phyloP scores from a whole-genome alignment of 768 basidiomycete genomes.

The Tricholoma sp. region DNA sequence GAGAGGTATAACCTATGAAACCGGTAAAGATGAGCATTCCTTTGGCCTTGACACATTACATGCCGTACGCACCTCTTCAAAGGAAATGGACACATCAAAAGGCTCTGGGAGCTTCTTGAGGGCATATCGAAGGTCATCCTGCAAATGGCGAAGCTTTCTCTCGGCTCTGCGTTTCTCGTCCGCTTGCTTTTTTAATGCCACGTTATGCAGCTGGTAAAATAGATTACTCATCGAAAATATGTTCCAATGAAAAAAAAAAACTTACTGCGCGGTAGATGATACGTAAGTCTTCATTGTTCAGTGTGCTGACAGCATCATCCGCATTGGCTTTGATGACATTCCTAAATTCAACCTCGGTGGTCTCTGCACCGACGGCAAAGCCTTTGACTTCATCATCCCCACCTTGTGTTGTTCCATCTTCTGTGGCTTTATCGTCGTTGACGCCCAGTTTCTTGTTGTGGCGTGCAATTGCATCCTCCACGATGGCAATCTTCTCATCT shows the following conservation, averaged over 20 bases:
- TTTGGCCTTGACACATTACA: conserved; percentile 16
- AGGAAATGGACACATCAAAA: conserved; percentile 68
- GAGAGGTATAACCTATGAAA: conserved; percentile 56
- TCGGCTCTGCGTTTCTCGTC: conserved; percentile 88
- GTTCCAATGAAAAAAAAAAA: conserved; percentile 3
- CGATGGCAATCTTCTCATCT: conserved; percentile 68
- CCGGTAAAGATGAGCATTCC: background rate
- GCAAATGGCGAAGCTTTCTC: conserved; percentile 77
- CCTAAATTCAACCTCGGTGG: conserved; percentile 60
- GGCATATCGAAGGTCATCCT: conserved; percentile 95
- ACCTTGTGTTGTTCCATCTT: conserved; percentile 9
- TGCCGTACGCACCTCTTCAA: conserved; percentile 61
- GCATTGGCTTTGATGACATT: conserved; percentile 51
- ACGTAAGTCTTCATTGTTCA: conserved; percentile 49
- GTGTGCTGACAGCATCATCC: conserved; percentile 42
- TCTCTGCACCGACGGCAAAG: conserved; percentile 49
- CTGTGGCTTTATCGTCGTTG: conserved; percentile 23
- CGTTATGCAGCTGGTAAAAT: conserved; percentile 57
- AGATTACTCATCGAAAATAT: conserved; percentile 1
- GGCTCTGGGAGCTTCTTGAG: conserved; percentile 85
- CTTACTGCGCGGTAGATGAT: conserved; percentile 63
- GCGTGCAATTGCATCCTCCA: conserved; percentile 56
- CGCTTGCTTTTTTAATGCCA: conserved; percentile 67
- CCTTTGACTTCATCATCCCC: conserved; percentile 19
- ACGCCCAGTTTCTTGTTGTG: conserved; percentile 30